Evolutionary conservation across 139 green algal genomes (phyloP).

Genomic region (Pseudopediastrum boryanum): DNA sequence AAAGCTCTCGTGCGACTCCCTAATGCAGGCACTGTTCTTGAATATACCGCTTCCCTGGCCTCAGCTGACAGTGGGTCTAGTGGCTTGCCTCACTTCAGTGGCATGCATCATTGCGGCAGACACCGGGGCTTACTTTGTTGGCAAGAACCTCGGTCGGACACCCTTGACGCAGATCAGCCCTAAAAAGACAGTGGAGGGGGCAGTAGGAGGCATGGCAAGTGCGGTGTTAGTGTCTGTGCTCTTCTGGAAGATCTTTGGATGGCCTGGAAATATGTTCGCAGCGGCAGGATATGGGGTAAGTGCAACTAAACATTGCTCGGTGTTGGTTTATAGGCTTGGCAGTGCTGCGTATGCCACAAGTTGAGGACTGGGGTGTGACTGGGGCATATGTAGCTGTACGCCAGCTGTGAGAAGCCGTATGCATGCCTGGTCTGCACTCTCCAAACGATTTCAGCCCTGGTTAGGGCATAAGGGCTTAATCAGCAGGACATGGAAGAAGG

Average conservation of each 20-base stretch:
- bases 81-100: slow-evolving; percentile 81
- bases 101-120: slow-evolving; percentile 88
- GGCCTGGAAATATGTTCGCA: slow-evolving; percentile 45
- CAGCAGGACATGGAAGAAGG: too few species aligned
- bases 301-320: neutral
- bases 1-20: too few species aligned
- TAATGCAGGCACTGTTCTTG: slow-evolving; percentile 12
- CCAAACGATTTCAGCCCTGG: too few species aligned
- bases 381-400: too few species aligned
- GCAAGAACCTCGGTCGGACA: slow-evolving; percentile 79
- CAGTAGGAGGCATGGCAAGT: slow-evolving; percentile 73
- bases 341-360: too few species aligned
- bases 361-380: too few species aligned
- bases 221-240: slow-evolving; percentile 61
- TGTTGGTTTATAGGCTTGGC: too few species aligned
- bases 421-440: too few species aligned
- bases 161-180: slow-evolving; percentile 85
- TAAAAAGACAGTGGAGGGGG: slow-evolving; percentile 96
- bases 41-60: slow-evolving; percentile 51
- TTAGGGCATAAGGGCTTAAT: too few species aligned
- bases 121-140: slow-evolving; percentile 87
- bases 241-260: slow-evolving; percentile 53
- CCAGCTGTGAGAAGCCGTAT: too few species aligned
- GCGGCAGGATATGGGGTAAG: slow-evolving; percentile 50
- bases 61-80: slow-evolving; percentile 77